Conservation (phyloP, 2,329 filamentous ascomycete species). For the Alternaria solani region DNA sequence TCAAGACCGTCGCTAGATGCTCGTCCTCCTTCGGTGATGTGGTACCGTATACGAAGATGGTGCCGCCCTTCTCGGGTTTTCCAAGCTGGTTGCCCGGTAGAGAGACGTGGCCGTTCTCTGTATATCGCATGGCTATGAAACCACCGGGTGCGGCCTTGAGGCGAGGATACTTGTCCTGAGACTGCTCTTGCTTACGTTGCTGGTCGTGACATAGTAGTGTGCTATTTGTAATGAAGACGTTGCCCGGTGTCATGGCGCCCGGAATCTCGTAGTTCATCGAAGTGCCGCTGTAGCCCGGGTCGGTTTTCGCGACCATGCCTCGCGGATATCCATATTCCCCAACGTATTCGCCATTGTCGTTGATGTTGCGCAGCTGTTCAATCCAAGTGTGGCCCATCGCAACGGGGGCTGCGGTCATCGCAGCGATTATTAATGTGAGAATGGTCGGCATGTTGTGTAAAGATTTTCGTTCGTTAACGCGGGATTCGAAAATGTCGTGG, state of each 20-base stretch:
- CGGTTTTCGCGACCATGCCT: conserved; percentile 68
- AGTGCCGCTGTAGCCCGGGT: conserved; percentile 65
- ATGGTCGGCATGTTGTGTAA: conserved; percentile 30
- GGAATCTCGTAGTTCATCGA: conserved; percentile 66
- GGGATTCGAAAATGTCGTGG: conserved; percentile 3
- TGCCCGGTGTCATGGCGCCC: conserved; percentile 50
- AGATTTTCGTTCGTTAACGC: not conserved
- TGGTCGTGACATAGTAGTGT: conserved; percentile 70
- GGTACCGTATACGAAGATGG: conserved; percentile 61
- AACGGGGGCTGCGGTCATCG: conserved; percentile 29
- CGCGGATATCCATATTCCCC: conserved; percentile 78
- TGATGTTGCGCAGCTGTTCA: conserved; percentile 76
- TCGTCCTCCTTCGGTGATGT: conserved; percentile 61
- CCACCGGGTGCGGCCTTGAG: conserved; percentile 64
- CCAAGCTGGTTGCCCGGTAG: conserved; percentile 50
- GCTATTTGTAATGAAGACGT: conserved; percentile 57
- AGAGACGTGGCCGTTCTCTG: conserved; percentile 61
- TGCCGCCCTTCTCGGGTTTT: conserved; percentile 56
- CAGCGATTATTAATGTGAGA: conserved; percentile 23
- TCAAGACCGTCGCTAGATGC: conserved; percentile 70
- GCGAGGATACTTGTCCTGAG: conserved; percentile 64
- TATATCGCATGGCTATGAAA: conserved; percentile 59
- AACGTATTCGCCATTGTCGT: conserved; percentile 75
- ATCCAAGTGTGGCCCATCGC: conserved; percentile 75
- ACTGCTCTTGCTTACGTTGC: conserved; percentile 66